A percentile compares a stretch with the other conserved stretches of the same genome.
Conservation (phyloP, 495 filamentous ascomycete genomes). For the Neurospora sp. region DNA sequence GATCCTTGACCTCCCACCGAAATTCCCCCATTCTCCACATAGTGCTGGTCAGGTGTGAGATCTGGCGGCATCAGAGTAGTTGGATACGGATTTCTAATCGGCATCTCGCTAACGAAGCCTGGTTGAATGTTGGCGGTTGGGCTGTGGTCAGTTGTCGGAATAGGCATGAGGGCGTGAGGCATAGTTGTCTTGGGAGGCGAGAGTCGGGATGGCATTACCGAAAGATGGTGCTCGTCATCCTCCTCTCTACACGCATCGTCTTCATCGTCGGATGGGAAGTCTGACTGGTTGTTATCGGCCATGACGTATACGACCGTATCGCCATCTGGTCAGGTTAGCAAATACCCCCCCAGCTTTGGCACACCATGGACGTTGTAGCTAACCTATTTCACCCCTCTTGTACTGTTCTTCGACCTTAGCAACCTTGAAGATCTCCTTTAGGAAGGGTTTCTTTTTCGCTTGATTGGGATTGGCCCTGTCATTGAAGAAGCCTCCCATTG, state of each 20-base stretch:
- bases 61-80: slow-evolving; percentile 19
- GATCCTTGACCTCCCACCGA: slow-evolving; percentile 12
- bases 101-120: slow-evolving; percentile 22
- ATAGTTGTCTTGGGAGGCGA: slow-evolving; percentile 17
- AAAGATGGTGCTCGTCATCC: slow-evolving; percentile 14
- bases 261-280: slow-evolving; percentile 24
- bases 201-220: slow-evolving; percentile 9
- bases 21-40: slow-evolving; percentile 20
- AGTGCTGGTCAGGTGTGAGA: slow-evolving; percentile 23
- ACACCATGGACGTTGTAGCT: slow-evolving; percentile 9
- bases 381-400: slow-evolving; percentile 51
- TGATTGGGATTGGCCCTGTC: slow-evolving; percentile 35
- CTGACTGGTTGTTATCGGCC: slow-evolving; percentile 21
- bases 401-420: slow-evolving; percentile 54
- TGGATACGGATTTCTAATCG: slow-evolving; percentile 18
- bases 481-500: slow-evolving; percentile 33
- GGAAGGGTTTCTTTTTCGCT: slow-evolving; percentile 27
- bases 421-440: slow-evolving; percentile 61
- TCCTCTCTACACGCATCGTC: slow-evolving; percentile 16
- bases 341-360: background rate
- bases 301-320: slow-evolving; percentile 31
- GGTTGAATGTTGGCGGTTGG: slow-evolving; percentile 21
- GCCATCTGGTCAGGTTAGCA: slow-evolving; percentile 22
- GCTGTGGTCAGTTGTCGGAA: slow-evolving; percentile 17
- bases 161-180: slow-evolving; percentile 19